Base-by-base conservation (phyloP, 2,329 filamentous ascomycete genomes). In the Ilyonectria mors-panacis region DNA sequence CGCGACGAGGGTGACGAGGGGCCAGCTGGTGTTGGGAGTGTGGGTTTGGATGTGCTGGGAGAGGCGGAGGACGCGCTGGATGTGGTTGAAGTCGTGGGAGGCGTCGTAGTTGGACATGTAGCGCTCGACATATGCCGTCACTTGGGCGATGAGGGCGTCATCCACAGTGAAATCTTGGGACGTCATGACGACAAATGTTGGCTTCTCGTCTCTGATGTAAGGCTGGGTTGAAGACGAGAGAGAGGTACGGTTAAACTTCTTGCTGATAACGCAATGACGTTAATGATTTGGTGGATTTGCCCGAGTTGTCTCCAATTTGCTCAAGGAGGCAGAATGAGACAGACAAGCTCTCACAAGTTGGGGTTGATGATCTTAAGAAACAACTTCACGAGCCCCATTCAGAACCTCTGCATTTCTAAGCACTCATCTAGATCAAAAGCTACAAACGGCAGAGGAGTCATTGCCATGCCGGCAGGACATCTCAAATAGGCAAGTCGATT, bases 11-110 rank as follows among this genome's bases (percentile, higher is more conserved):
- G 89, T 88, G 70, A 96, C 85, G 28, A 90, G 80, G 12, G 84
- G 82, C 4, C 81, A 82, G 30, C 72, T 63, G 9, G 74, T 78
- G 57, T 63, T 73, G 61, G 76, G 80, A 59, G 90, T 87, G 45
- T 80, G 78, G 55, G 84, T 76, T 65, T 93, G 85, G 69, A 94
- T 92, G 72, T 87, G 83, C 51, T 89, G 88, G 7, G 94, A 89
- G 39, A 96, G 88, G n/a, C 87, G 86, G 23, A 94, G 83, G 23
- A 98, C 94, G 59, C 95, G 92, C 69, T 90, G 84, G 75, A 97
- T 93, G 80, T 98, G 95, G 63, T 89, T 85, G 84, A 93, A 97
- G 83, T 97, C 94, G 83, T 98, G 95, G 2, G 94, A 97, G 58
- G 90, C 90, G 81, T 98, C 95, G 81, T 94, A 94, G 69, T 88